Evolutionary conservation across 306 rosid genomes (phyloP).

Genomic region (Medicago truncatula): MtrunA17r5.0-ANR NC_053045.1:54936501-54937000

Average conservation of each 20-base stretch:
- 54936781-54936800: conserved; percentile 91
- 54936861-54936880: conserved; percentile 61
- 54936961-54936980: not conserved
- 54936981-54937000: conserved; percentile 30
- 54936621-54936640: not conserved
- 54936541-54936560: too few relatives aligned
- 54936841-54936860: conserved; percentile 62
- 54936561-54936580: too few relatives aligned
- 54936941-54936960: conserved; percentile 13
- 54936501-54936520: too few relatives aligned
- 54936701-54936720: conserved; percentile 44
- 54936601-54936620: not conserved
- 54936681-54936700: conserved; percentile 29
- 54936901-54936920: conserved; percentile 62
- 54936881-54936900: conserved; percentile 58
- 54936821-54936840: conserved; percentile 53
- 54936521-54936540: too few relatives aligned
- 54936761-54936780: conserved; percentile 44
- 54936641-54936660: not conserved
- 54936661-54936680: not conserved
- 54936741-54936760: conserved; percentile 42
- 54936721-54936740: conserved; percentile 34
- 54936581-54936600: too few relatives aligned
- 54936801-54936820: conserved; percentile 75
- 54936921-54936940: conserved; percentile 41